These are phyloP conservation scores for Fusarium kyushuense DNA, from an alignment of 2,329 filamentous ascomycete species.

Conservation along the genomic window DNA sequence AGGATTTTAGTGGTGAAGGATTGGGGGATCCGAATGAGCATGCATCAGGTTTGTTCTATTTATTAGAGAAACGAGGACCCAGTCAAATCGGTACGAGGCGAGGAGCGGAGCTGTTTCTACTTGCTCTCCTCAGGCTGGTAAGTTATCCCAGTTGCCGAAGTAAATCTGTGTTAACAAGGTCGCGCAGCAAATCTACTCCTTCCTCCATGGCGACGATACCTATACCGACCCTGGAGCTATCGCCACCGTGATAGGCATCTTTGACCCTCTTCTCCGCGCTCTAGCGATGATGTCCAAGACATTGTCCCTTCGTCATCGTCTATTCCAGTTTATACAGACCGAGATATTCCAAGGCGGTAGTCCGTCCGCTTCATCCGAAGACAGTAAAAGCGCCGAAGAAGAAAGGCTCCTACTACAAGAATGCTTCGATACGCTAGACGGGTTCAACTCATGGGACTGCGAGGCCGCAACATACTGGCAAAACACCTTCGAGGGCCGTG, in stretches of 20 bases:
- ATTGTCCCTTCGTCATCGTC: slow-evolving; percentile 30
- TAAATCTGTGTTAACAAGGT: not conserved
- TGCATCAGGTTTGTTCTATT: slow-evolving; percentile 51
- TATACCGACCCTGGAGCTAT: slow-evolving; percentile 51
- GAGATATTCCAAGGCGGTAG: not conserved
- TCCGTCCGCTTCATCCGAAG: not conserved
- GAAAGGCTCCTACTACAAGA: slow-evolving; percentile 26
- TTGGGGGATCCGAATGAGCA: slow-evolving; percentile 49
- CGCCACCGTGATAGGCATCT: slow-evolving; percentile 45
- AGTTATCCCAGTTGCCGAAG: not conserved
- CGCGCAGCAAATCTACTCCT: slow-evolving; percentile 51
- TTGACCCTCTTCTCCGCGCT: slow-evolving; percentile 50
- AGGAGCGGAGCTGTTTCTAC: slow-evolving; percentile 50
- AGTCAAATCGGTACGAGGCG: slow-evolving; percentile 49
- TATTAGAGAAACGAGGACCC: slow-evolving; percentile 50
- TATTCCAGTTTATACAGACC: slow-evolving; percentile 16
- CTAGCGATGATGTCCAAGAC: slow-evolving; percentile 50
- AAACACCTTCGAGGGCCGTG: slow-evolving; percentile 47
- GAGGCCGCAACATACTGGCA: slow-evolving; percentile 51
- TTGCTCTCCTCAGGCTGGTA: slow-evolving; percentile 50
- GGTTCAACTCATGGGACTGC: slow-evolving; percentile 48
- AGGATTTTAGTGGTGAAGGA: slow-evolving; percentile 52
- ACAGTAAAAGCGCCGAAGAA: slow-evolving; percentile 2
- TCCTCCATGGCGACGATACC: slow-evolving; percentile 48
- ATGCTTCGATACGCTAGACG: slow-evolving; percentile 49